Evolutionary conservation across 2,329 filamentous ascomycete species (phyloP), one percentile per base, ranked within the genome.

Genomic region (Colletotrichum sp.): DNA sequence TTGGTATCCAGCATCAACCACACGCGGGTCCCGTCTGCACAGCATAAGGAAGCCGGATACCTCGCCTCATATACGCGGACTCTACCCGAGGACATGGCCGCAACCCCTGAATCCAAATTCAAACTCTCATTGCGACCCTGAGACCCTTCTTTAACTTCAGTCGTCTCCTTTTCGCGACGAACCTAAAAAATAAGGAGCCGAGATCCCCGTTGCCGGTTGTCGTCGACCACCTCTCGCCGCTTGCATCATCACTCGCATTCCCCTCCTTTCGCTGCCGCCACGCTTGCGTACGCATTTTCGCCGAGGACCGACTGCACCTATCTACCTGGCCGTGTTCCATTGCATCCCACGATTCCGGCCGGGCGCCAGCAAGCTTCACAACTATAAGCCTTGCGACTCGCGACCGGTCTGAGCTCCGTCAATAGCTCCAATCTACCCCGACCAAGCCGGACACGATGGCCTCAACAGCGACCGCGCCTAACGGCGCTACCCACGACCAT

Each of bases 401-500:
- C 13, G 34, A 38, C 24, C 56, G 65, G 52, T 13, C 12, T 28
- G 48, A 32, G 58, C 34, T 65, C 43, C 56, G 43, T 28, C 30
- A 34, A 28, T 4, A 36, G 56, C 67, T 62, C 56, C 36, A 52
- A 24, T 9, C 30, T 4, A 32, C 9, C 43, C 28, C n/a, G 34
- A 58, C n/a, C 32, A 43, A 64, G 6, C 18, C 61, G 38, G 8
- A 55, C 52, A 61, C n/a, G 21, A 76, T 76, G 73, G 43, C 73
- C 6, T 76, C 73, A 15, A 73, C 73, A 15, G 62, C 70, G 34
- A 38, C 73, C 34, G 64, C 70, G 69, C 70, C 70, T 34, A 76
- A 73, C 15, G 73, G 73, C 15, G 73, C 70, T 28, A 30, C 70
- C 15, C 81, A 83, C 77, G 88, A 88, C 68, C 82, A 87, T 75